Evolutionary conservation across 305 asterid species (phyloP).

Genomic region (Solanum aculeatissimum): DNA sequence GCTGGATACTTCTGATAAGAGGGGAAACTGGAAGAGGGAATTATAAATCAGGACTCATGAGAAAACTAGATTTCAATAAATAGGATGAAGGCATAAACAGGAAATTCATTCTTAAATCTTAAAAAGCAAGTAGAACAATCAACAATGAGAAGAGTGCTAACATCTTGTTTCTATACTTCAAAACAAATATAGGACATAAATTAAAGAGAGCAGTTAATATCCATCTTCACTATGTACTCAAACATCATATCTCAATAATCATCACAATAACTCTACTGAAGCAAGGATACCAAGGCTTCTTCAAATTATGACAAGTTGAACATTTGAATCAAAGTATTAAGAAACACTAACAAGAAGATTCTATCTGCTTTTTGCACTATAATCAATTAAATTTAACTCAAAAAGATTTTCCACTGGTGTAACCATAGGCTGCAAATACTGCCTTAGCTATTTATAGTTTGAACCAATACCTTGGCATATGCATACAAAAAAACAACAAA

Average conservation of each 20-base stretch:
- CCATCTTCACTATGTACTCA: not conserved
- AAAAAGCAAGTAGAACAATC: not conserved
- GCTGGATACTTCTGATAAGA: not conserved
- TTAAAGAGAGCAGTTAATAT: not conserved
- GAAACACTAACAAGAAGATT: not conserved
- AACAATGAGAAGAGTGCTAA: not conserved
- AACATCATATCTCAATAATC: not conserved
- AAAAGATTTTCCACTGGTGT: not conserved
- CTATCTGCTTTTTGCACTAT: not conserved
- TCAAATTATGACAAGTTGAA: not conserved
- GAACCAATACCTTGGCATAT: not conserved
- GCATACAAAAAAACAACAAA: not conserved
- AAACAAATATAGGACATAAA: not conserved
- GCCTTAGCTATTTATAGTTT: not conserved
- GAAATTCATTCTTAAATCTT: not conserved
- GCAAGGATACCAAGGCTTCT: not conserved
- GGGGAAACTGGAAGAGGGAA: not conserved
- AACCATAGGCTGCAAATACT: not conserved
- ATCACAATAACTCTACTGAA: not conserved
- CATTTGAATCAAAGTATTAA: not conserved
- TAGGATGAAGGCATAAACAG: not conserved
- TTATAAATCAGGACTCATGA: not conserved
- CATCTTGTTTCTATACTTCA: not conserved
- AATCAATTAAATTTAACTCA: not conserved
- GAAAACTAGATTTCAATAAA: not conserved